A percentile compares a stretch with the other conserved stretches of the same genome.
Conservation (phyloP, 2,329 filamentous ascomycete genomes). For the Macroventuria anomochaeta region DNA sequence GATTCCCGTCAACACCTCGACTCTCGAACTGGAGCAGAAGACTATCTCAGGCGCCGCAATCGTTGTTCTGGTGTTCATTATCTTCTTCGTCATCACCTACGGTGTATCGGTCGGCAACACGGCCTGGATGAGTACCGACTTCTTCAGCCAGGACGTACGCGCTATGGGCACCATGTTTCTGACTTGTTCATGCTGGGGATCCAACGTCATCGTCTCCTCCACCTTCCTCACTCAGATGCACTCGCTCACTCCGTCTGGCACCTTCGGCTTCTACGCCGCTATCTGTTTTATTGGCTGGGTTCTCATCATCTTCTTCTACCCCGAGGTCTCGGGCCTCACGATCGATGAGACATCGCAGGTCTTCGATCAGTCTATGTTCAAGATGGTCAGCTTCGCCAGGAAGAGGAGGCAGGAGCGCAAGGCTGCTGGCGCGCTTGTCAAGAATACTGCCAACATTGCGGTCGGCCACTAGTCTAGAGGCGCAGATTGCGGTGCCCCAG, state of each 20-base stretch:
- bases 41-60: constrained; percentile 45
- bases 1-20: constrained; percentile 55
- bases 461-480: constrained; percentile 14
- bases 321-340: constrained; percentile 58
- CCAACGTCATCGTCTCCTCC: constrained; percentile 56
- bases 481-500: too few species aligned
- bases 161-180: constrained; percentile 58
- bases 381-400: constrained; percentile 41
- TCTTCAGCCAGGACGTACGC: constrained; percentile 58
- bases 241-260: constrained; percentile 57
- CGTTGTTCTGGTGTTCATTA: constrained; percentile 53
- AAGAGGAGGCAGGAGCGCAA: constrained; percentile 49
- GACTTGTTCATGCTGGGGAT: constrained; percentile 50
- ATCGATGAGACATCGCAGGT: constrained; percentile 61
- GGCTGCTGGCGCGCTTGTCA: constrained; percentile 14
- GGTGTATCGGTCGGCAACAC: constrained; percentile 56
- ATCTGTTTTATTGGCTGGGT: constrained; percentile 58
- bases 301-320: constrained; percentile 59
- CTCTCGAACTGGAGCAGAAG: constrained; percentile 48
- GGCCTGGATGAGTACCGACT: constrained; percentile 57
- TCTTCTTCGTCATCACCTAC: constrained; percentile 53
- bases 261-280: constrained; percentile 60
- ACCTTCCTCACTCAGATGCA: constrained; percentile 61
- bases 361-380: constrained; percentile 55
- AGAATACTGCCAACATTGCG: constrained; percentile 3